Percentiles rank a stretch among this genome's conserved stretches.
phyloP scores from a whole-genome alignment of 257 asterid genomes.

The Oldenlandia corymbosa region DNA sequence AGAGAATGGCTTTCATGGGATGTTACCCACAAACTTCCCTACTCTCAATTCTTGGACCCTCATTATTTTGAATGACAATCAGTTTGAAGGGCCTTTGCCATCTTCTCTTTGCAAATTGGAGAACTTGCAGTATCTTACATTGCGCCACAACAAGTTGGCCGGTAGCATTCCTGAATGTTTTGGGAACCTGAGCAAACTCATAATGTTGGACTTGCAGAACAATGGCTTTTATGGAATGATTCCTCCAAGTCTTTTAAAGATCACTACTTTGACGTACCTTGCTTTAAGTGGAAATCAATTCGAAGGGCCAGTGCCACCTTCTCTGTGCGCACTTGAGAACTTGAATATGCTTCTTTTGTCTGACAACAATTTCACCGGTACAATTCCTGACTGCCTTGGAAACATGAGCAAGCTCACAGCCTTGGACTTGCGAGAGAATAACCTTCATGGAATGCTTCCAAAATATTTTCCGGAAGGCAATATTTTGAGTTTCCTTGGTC shows the following conservation, averaged over 20 bases:
- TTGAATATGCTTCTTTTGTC: slow-evolving; percentile 10
- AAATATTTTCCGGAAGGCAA: neutral
- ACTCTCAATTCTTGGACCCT: no score
- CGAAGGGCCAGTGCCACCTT: slow-evolving; percentile 16
- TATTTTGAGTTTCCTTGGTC: neutral
- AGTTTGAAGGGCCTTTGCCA: neutral
- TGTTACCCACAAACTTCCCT: no score
- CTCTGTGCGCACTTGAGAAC: neutral
- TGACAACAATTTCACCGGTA: slow-evolving; percentile 12
- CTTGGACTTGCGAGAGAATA: neutral
- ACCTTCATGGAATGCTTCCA: neutral
- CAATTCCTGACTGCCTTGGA: slow-evolving; percentile 11
- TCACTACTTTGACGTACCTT: neutral
- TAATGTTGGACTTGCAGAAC: neutral
- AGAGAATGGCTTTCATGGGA: no score
- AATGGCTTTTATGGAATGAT: neutral
- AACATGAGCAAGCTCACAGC: neutral
- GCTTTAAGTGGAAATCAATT: slow-evolving; percentile 4
- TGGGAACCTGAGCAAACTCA: neutral
- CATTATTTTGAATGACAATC: no score
- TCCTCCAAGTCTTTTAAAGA: neutral
- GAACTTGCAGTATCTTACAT: neutral
- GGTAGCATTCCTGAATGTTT: slow-evolving; percentile 10
- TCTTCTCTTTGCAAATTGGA: neutral
- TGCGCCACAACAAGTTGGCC: neutral